Evolutionary conservation across 2,329 filamentous ascomycete species (phyloP).

Genomic region (Verticillium tricorpus): DNA sequence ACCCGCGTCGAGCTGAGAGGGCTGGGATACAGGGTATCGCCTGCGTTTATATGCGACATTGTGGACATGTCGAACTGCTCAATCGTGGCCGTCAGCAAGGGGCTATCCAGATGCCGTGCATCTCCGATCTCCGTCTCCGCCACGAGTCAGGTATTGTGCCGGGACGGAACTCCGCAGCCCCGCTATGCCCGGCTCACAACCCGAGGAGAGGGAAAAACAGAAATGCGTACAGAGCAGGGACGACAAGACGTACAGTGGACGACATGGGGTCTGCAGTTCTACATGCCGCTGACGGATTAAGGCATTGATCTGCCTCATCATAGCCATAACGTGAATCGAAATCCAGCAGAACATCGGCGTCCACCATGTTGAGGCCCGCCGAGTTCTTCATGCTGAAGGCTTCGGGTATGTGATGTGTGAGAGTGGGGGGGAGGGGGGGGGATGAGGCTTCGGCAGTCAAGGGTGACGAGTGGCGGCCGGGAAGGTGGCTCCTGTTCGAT

Average conservation of each 20-base stretch:
- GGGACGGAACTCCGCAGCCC: neutral
- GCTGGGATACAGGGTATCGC: conserved; percentile 25
- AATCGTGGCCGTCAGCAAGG: too few relatives aligned
- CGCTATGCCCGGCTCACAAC: neutral
- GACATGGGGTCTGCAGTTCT: conserved; percentile 12
- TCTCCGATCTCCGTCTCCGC: neutral
- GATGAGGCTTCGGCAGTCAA: neutral
- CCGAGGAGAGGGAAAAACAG: neutral
- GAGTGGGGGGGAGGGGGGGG: neutral
- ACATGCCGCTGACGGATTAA: neutral
- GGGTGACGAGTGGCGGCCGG: neutral
- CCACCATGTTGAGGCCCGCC: conserved; percentile 11
- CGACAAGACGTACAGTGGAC: conserved; percentile 7
- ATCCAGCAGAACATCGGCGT: conserved; percentile 13
- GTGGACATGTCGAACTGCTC: conserved; percentile 14
- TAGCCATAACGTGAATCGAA: conserved; percentile 13
- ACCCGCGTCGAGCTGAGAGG: conserved; percentile 18
- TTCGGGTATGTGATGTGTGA: neutral
- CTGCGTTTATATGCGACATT: conserved; percentile 19
- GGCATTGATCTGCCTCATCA: conserved; percentile 11
- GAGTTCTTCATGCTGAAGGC: neutral
- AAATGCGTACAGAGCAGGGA: neutral
- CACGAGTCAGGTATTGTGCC: neutral
- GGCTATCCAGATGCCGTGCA: neutral
- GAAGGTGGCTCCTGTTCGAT: neutral